Base-by-base conservation (phyloP, 208 protist species). In the Leishmania turanica region DNA sequence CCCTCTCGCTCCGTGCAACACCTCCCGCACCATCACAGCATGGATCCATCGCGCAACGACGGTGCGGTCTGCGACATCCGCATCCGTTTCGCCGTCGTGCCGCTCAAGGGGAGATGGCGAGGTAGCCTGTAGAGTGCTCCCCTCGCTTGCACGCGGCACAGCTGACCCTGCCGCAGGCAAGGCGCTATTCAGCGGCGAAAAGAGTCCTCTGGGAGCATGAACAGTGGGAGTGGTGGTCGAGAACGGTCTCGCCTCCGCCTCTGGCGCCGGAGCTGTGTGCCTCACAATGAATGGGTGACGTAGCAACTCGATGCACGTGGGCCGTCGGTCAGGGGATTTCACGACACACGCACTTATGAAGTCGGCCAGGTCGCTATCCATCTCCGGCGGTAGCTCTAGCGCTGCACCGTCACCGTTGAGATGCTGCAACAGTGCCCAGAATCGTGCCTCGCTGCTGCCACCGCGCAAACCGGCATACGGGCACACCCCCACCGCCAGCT, bases 401-500 rank as follows among this genome's bases (percentile, higher is more conserved):
- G 90, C 92, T 2, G 92, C 88, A 2, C 82, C 83, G 79, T 91
- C 89, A n/a, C 64, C 58, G 84, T 70, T 92, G 40, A 97, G 83
- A 83, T 98, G 95, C 80, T 96, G 90, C 76, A 98, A 77, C 21
- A 98, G 85, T 8, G 90, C 84, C 95, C 95, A 98, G 80, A 97
- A 98, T 53, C 93, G 88, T 3, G 89, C 90, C 84, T 98, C 93
- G 47, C 81, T 90, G 79, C 80, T 92, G 77, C 89, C 92, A 4
- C 83, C 82, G 27, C 87, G 85, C 70, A 93, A 69, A 7, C 81
- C 79, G 0, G 87, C 81, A 73, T 96, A 98, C 11, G 98, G 96
- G 79, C 89, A 95, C n/a, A 77, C 77, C 3, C 97, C 98, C 4
- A 97, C 69, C 24, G 92, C 93, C 21, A 97, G 89, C 85, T 99